Percentiles rank a stretch among this genome's conserved stretches.
These are phyloP conservation scores for Candolleomyces eurysporus DNA, from an alignment of 768 basidiomycete species.

Conservation along the genomic window DNA sequence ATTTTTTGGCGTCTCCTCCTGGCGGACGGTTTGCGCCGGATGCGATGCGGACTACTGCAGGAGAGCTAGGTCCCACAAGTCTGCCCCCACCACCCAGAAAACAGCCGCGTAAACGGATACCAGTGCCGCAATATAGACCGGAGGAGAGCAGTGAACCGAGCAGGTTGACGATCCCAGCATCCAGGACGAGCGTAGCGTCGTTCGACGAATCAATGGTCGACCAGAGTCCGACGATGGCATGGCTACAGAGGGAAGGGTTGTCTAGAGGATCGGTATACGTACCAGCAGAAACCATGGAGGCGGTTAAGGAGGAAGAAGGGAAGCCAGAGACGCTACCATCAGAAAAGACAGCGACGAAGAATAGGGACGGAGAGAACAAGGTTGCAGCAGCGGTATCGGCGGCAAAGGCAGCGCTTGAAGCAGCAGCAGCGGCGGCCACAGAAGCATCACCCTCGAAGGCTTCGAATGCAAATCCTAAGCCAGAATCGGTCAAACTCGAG, in stretches of 20 bases:
- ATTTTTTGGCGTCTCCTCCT: neutral
- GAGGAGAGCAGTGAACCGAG: neutral
- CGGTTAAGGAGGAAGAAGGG: slow-evolving; percentile 5
- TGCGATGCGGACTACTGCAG: neutral
- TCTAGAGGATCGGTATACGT: slow-evolving; percentile 1
- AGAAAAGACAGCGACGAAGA: neutral
- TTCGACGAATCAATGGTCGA: neutral
- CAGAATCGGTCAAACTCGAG: slow-evolving; percentile 4
- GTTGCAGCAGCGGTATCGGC: slow-evolving; percentile 1
- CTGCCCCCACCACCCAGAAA: slow-evolving; percentile 9
- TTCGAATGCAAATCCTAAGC: slow-evolving; percentile 4
- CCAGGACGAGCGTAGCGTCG: neutral
- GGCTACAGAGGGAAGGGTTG: slow-evolving; percentile 3
- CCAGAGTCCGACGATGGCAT: slow-evolving; percentile 3
- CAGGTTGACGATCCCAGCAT: neutral
- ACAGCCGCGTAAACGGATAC: neutral
- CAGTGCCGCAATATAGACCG: neutral
- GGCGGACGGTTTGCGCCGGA: neutral
- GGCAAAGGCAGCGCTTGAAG: neutral
- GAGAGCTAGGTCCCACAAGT: neutral
- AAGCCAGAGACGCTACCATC: neutral
- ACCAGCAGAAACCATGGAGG: neutral
- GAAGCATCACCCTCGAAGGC: slow-evolving; percentile 6
- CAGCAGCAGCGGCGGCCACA: slow-evolving; percentile 4
- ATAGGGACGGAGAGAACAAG: neutral